Evolutionary conservation across 2,329 filamentous ascomycete genomes (phyloP).

Genomic region (Trichoderma sp.): DNA sequence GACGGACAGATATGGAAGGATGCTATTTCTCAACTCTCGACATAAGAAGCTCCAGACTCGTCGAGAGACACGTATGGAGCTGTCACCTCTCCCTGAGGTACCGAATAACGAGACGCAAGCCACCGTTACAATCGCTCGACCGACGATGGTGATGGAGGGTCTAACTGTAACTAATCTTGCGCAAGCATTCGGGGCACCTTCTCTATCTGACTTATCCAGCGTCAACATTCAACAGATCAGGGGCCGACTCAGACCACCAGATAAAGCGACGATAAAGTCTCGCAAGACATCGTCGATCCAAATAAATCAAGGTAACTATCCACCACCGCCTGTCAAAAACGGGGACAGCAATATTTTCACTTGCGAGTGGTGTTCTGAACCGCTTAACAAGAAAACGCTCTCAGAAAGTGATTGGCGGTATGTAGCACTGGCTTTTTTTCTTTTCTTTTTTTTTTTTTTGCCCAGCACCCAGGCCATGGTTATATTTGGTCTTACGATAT

Average conservation of each 20-base stretch:
- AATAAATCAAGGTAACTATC: conserved; percentile 9
- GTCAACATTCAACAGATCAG: conserved; percentile 3
- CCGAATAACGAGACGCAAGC: neutral
- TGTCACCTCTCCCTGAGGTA: neutral
- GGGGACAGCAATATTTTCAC: neutral
- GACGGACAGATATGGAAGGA: neutral
- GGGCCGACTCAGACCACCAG: neutral
- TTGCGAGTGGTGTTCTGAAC: neutral
- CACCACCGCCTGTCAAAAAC: neutral
- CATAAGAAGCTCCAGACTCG: neutral
- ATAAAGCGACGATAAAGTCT: neutral
- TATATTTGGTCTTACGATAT: too few relatives aligned
- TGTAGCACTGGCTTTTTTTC: neutral
- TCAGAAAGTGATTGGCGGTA: conserved; percentile 6
- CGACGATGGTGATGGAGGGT: neutral
- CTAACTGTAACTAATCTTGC: neutral
- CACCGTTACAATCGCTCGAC: too few relatives aligned
- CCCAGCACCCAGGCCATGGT: too few relatives aligned
- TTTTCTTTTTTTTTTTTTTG: neutral
- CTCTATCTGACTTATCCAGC: neutral
- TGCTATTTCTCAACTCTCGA: neutral
- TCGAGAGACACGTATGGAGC: neutral
- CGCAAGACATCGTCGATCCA: conserved; percentile 9
- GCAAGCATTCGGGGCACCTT: neutral
- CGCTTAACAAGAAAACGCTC: neutral